Evolutionary conservation across 257 asterid genomes (phyloP), one percentile per base, ranked within the genome.

Genomic region (Eustoma russellianum): DNA sequence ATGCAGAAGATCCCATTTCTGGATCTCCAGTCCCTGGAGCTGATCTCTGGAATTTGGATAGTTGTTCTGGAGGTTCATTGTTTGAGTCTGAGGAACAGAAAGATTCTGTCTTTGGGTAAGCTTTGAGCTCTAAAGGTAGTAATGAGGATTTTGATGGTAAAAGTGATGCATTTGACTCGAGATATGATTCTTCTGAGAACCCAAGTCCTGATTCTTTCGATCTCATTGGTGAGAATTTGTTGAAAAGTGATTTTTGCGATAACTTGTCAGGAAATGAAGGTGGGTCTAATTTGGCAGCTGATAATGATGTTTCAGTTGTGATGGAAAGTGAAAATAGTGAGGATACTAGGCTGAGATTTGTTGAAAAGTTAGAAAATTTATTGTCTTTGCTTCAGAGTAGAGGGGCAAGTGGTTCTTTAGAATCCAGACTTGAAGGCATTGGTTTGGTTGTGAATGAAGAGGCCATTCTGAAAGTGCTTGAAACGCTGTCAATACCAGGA

Each of bases 301-400:
- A 28, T 44, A 16, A 16, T 35, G 52, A 56, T 17, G 53, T 19
- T 16, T 10, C 13, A 1, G 53, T 13, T 13, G 54, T 46, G 18
- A 16, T 40, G 18, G 62, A 46, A n/a, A 64, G 38, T 47, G 67
- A 55, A 51, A 51, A 56, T 55, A 54, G 28, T 64, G 34, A 44
- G 24, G 19, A 19, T 17, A 83, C 41, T 52, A 68, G 50, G 13
- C 71, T 55, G 66, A 68, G 68, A 58, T 64, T 71, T 59, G 85
- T 17, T 5, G 83, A 84, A 62, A 74, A 65, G 55, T 69, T 90
- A 52, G 87, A 84, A 73, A 46, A 48, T 56, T 65, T 91, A 60
- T 55, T 91, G 81, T 80, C 87, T 50, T 68, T 90, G 72, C 87
- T 90, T 62, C 92, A 80, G 75, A 78, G 83, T 60, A 73, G 86